Evolutionary conservation across 108 stramenopile species (phyloP).

Genomic region (Asterionellopsis glacialis): DNA sequence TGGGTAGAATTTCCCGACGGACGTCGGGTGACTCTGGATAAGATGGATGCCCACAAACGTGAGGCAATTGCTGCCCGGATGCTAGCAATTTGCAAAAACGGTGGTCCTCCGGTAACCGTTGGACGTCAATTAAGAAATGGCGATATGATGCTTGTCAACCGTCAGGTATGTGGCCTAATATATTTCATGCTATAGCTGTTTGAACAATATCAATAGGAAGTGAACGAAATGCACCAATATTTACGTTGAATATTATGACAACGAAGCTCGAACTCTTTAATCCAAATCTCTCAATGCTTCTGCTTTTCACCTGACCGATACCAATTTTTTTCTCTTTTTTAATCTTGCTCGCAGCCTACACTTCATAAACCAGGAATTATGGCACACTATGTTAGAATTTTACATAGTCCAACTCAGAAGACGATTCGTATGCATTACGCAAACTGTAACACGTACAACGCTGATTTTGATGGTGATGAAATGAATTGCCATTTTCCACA

Average conservation of each 20-base stretch:
- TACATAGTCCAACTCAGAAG: conserved; percentile 88
- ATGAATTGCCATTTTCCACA: conserved; percentile 99
- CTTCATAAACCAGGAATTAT: conserved; percentile 99
- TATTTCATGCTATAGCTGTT: neutral
- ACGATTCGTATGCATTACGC: conserved; percentile 99
- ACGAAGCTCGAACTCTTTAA: too few species aligned
- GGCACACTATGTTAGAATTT: conserved; percentile 96
- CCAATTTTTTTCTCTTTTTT: neutral
- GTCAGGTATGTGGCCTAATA: conserved; percentile 70
- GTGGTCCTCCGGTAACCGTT: conserved; percentile 79
- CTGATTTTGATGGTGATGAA: conserved; percentile 99
- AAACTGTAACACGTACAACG: conserved; percentile 99
- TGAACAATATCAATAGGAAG: too few species aligned
- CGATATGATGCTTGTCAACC: conserved; percentile 96
- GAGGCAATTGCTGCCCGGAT: conserved; percentile 83
- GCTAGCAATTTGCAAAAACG: conserved; percentile 43
- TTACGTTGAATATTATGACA: neutral
- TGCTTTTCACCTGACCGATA: neutral
- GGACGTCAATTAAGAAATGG: conserved; percentile 95
- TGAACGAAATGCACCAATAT: too few species aligned
- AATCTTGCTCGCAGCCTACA: conserved; percentile 76
- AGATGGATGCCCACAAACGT: conserved; percentile 80
- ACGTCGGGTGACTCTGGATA: conserved; percentile 79
- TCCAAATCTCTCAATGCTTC: too few species aligned
- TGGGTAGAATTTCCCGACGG: conserved; percentile 91